Conservation (phyloP, 23 red algal species). For the Gracilaria gracilis region DNA sequence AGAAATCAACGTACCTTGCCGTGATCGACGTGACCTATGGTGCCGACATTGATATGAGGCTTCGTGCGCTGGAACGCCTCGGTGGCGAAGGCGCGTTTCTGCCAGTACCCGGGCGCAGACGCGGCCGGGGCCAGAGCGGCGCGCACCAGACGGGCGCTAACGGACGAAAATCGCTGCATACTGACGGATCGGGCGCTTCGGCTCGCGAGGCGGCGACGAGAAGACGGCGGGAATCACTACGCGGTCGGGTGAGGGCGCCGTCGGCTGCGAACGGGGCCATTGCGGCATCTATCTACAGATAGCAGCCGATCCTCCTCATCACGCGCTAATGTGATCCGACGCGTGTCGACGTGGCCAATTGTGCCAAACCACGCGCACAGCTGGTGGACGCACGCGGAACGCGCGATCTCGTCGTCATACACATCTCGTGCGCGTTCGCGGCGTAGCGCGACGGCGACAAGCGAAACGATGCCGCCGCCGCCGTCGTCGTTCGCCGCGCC, state of each 20-base stretch:
- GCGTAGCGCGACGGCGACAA: neutral
- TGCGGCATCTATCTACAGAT: too few relatives aligned
- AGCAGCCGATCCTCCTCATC: too few relatives aligned
- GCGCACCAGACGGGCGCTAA: constrained; percentile 10
- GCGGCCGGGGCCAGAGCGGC: neutral
- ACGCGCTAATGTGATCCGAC: neutral
- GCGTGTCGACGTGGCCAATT: neutral
- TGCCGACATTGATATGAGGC: constrained; percentile 93
- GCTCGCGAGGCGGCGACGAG: neutral
- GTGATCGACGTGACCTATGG: constrained; percentile 99
- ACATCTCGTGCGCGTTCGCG: neutral
- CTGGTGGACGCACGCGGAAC: too few relatives aligned
- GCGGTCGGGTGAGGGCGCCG: too few relatives aligned
- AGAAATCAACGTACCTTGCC: constrained; percentile 58
- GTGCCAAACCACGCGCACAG: neutral
- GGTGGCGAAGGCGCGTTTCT: constrained; percentile 43
- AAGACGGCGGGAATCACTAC: neutral
- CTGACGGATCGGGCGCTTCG: neutral
- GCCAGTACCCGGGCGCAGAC: neutral
- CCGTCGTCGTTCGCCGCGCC: neutral
- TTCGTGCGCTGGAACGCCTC: constrained; percentile 80
- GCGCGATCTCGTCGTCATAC: constrained; percentile 2
- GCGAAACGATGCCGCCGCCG: neutral
- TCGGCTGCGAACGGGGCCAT: too few relatives aligned
- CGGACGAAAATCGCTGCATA: constrained; percentile 15